Percentiles rank a stretch among this genome's conserved stretches.
Evolutionary conservation across 2,329 filamentous ascomycete genomes (phyloP).

Genomic region (Paecilomyces formosus): DNA sequence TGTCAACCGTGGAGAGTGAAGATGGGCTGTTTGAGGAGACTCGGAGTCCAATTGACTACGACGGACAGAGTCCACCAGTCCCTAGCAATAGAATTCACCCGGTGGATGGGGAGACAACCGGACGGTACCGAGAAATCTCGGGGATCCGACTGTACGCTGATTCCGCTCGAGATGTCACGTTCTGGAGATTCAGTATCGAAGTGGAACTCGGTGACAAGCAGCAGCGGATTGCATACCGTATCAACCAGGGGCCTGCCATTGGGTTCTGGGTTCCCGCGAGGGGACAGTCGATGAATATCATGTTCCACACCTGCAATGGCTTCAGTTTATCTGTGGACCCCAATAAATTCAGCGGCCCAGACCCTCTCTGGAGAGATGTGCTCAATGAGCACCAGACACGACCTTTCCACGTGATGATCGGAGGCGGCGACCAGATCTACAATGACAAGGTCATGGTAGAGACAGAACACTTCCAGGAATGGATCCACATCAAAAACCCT

Average conservation of each 20-base stretch:
- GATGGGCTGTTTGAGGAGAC: conserved; percentile 72
- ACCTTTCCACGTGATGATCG: conserved; percentile 97
- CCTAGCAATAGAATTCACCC: conserved; percentile 40
- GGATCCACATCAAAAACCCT: conserved; percentile 74
- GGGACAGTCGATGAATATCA: conserved; percentile 89
- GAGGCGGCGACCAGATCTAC: conserved; percentile 94
- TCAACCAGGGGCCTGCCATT: conserved; percentile 81
- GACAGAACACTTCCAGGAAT: conserved; percentile 69
- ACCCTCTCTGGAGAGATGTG: conserved; percentile 95
- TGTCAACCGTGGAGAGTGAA: conserved; percentile 73
- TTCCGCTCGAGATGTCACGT: conserved; percentile 77
- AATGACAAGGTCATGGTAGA: conserved; percentile 77
- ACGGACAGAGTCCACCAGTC: conserved; percentile 32
- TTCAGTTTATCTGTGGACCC: conserved; percentile 76
- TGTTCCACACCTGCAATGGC: conserved; percentile 98
- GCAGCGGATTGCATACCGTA: conserved; percentile 85
- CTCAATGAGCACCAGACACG: conserved; percentile 83
- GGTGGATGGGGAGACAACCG: conserved; percentile 69
- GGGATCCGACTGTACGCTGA: conserved; percentile 79
- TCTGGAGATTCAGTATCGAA: conserved; percentile 96
- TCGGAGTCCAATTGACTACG: conserved; percentile 36
- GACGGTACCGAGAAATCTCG: conserved; percentile 74
- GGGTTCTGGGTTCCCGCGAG: conserved; percentile 91
- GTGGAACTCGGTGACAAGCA: conserved; percentile 73
- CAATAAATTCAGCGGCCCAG: conserved; percentile 78